Evolutionary conservation across 306 rosid genomes (phyloP).

Genomic region (Macrotyloma uniflorum): DNA sequence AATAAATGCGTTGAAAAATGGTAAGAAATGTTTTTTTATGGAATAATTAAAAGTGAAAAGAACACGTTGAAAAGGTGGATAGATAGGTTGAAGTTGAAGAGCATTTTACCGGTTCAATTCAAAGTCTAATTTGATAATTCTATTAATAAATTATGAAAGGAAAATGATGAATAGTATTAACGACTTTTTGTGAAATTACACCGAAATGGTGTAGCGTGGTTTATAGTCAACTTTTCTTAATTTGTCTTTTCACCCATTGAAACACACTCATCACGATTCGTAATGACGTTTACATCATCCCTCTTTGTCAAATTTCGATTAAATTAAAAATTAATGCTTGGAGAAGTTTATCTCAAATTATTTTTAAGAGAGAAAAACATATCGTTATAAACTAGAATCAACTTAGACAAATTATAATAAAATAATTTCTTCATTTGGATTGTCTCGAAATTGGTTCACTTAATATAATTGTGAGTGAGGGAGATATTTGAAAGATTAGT

Average conservation of each 20-base stretch:
- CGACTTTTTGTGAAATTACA: background rate
- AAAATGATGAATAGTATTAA: background rate
- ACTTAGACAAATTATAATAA: too few relatives aligned
- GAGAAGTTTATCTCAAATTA: too few relatives aligned
- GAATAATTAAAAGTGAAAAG: background rate
- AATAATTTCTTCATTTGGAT: too few relatives aligned
- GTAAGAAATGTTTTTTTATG: too few relatives aligned
- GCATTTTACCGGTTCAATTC: background rate
- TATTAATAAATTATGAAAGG: background rate
- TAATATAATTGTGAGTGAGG: background rate
- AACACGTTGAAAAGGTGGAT: background rate
- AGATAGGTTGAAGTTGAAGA: background rate
- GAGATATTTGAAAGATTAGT: too few relatives aligned
- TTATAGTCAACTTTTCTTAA: background rate
- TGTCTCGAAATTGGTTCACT: background rate
- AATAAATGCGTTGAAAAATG: too few relatives aligned
- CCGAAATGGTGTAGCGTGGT: background rate
- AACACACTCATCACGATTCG: background rate
- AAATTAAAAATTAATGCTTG: background rate
- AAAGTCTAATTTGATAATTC: background rate
- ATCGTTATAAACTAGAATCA: too few relatives aligned
- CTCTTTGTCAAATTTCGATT: background rate
- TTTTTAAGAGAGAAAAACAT: too few relatives aligned
- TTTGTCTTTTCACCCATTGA: background rate
- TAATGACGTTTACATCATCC: background rate